Evolutionary conservation across 345 rosid species (phyloP).

Genomic region (Isatis tinctoria): DNA sequence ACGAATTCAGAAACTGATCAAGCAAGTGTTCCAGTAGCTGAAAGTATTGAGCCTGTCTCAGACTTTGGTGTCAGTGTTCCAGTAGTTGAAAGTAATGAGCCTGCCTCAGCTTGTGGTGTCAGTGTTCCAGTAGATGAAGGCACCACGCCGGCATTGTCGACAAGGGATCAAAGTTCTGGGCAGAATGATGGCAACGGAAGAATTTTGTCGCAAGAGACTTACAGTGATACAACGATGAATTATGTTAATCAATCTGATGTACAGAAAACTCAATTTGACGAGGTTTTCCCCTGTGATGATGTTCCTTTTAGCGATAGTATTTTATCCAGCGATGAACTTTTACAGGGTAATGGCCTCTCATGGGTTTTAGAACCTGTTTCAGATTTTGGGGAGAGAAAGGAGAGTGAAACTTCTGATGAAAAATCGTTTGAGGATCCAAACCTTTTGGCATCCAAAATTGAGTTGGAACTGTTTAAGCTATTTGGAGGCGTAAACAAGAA

Average conservation of each 20-base stretch:
- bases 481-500: conserved; percentile 96
- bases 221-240: conserved; percentile 20
- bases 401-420: conserved; percentile 14
- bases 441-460: conserved; percentile 63
- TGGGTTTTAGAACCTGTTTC: conserved; percentile 71
- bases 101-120: conserved; percentile 19
- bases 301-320: conserved; percentile 55
- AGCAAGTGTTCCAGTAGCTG: conserved; percentile 26
- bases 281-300: conserved; percentile 50
- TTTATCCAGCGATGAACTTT: conserved; percentile 80
- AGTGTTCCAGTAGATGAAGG: conserved; percentile 26
- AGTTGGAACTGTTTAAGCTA: conserved; percentile 74
- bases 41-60: conserved; percentile 19
- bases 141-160: neutral
- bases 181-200: conserved; percentile 12
- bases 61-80: conserved; percentile 17
- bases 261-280: conserved; percentile 39
- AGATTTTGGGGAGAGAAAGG: conserved; percentile 23
- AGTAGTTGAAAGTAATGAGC: conserved; percentile 27
- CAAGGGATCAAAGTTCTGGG: conserved; percentile 17
- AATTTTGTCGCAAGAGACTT: conserved; percentile 22
- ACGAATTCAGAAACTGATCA: conserved; percentile 41
- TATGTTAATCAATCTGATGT: conserved; percentile 33
- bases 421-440: conserved; percentile 38
- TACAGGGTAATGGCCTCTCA: conserved; percentile 92